phyloP scores from a whole-genome alignment of 2,329 filamentous ascomycete genomes.

The Penicillium sp. region DNA sequence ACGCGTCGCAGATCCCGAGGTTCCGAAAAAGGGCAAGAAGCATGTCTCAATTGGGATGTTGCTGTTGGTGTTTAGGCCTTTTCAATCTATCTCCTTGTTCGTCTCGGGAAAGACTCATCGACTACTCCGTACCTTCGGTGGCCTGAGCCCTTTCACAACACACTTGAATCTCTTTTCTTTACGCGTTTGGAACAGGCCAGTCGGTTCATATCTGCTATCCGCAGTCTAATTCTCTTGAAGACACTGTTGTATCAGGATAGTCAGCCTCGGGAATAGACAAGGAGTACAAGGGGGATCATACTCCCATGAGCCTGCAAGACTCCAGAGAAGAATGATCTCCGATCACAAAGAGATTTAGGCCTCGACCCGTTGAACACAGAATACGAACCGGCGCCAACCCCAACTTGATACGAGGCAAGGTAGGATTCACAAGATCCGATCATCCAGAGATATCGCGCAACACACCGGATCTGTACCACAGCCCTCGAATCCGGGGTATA shows the following conservation, averaged over 20 bases:
- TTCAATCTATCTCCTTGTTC: not conserved
- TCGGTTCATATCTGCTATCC: no score
- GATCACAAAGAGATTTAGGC: slow-evolving; percentile 2
- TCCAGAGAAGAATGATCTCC: not conserved
- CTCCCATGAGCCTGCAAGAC: not conserved
- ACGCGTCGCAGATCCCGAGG: slow-evolving; percentile 3
- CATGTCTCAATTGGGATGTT: slow-evolving; percentile 18
- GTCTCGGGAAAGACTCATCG: not conserved
- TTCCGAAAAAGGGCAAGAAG: slow-evolving; percentile 18
- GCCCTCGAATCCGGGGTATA: slow-evolving; percentile 12
- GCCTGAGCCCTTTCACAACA: not conserved
- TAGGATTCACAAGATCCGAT: not conserved
- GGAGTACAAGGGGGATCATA: not conserved
- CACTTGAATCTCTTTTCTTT: not conserved
- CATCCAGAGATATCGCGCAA: not conserved
- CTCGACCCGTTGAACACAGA: slow-evolving; percentile 3
- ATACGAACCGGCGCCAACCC: not conserved
- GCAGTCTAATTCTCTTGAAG: not conserved
- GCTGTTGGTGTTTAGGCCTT: slow-evolving; percentile 16
- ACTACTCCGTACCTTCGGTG: not conserved
- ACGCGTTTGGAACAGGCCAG: not conserved
- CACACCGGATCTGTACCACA: slow-evolving; percentile 5
- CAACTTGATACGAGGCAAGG: not conserved
- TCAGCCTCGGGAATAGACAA: not conserved
- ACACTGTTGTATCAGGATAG: not conserved